These are phyloP conservation scores for Fusarium coffeatum DNA, from an alignment of 2,329 filamentous ascomycete species.

Conservation along the genomic window DNA sequence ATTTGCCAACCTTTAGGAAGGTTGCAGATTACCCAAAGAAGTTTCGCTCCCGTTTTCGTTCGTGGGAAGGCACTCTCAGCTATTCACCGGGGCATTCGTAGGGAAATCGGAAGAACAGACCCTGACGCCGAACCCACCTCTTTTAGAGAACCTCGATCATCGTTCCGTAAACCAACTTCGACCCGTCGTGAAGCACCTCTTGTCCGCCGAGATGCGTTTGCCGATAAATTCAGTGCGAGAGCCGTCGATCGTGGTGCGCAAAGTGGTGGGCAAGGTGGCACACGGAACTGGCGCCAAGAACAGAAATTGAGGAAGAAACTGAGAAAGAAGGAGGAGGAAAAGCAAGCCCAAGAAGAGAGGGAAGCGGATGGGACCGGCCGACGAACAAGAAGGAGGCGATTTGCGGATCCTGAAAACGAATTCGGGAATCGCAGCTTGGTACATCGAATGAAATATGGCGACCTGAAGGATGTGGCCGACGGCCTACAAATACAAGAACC, in stretches of 20 bases:
- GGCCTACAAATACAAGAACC: constrained; percentile 44
- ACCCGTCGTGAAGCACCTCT: constrained; percentile 7
- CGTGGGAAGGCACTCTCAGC: constrained; percentile 66
- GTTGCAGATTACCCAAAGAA: constrained; percentile 6
- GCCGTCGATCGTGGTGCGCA: constrained; percentile 39
- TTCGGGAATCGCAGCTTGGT: constrained; percentile 69
- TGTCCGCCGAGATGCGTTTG: constrained; percentile 26
- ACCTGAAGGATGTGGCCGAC: constrained; percentile 46
- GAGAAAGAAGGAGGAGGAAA: constrained; percentile 55
- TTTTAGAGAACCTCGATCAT: neutral
- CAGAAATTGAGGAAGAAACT: constrained; percentile 66
- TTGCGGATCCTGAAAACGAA: constrained; percentile 60
- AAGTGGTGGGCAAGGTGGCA: constrained; percentile 19
- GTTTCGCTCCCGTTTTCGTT: constrained; percentile 33
- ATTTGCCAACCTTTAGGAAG: constrained; percentile 34
- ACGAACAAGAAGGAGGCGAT: constrained; percentile 63
- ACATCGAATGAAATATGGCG: constrained; percentile 63
- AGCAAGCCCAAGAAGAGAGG: constrained; percentile 52
- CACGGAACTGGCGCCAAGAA: constrained; percentile 49
- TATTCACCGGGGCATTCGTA: constrained; percentile 71
- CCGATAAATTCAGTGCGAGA: constrained; percentile 43
- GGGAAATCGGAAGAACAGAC: neutral
- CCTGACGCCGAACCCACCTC: neutral
- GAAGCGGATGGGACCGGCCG: constrained; percentile 52
- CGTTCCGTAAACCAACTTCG: neutral